These are phyloP conservation scores for Physocladia obscura DNA, from an alignment of 192 early-diverging fungal genomes.

Conservation along the genomic window DNA sequence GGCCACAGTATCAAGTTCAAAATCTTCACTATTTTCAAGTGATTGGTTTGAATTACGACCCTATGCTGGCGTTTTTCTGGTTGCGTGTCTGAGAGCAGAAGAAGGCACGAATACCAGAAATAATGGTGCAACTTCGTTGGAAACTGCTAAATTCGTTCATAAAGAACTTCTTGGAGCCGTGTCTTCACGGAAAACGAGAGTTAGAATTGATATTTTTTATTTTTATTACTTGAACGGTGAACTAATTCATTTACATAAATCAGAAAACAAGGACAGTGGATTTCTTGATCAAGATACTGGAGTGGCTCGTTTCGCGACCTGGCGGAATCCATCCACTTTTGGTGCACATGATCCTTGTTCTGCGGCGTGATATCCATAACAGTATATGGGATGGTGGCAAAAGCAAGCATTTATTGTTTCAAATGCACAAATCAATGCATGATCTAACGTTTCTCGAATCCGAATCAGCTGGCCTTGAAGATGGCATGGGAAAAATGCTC, in stretches of 20 bases:
- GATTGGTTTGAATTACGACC: constrained; percentile 28
- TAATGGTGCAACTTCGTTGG: constrained; percentile 7
- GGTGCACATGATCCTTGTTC: constrained; percentile 11
- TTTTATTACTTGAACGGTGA: neutral
- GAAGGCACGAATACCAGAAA: neutral
- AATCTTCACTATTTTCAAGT: neutral
- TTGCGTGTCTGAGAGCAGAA: constrained; percentile 14
- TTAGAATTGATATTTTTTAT: neutral
- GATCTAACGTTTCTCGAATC: neutral
- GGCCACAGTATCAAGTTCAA: too few species aligned
- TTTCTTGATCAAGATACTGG: constrained; percentile 1
- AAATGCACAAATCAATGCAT: too few species aligned
- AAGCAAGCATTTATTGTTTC: too few species aligned
- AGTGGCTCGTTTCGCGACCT: constrained; percentile 14
- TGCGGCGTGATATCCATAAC: constrained; percentile 19
- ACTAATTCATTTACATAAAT: neutral
- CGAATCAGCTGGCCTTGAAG: neutral
- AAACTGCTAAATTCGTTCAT: constrained; percentile 8
- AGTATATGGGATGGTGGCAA: too few species aligned
- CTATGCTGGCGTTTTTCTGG: constrained; percentile 6
- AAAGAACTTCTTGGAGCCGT: constrained; percentile 12
- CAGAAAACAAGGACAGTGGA: constrained; percentile 27
- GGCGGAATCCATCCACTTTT: constrained; percentile 25
- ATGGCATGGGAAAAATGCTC: neutral
- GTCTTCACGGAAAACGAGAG: constrained; percentile 1